Evolutionary conservation across 2,329 filamentous ascomycete genomes (phyloP), one percentile per base, ranked within the genome.

Genomic region (Pestalotiopsis sp.): DNA sequence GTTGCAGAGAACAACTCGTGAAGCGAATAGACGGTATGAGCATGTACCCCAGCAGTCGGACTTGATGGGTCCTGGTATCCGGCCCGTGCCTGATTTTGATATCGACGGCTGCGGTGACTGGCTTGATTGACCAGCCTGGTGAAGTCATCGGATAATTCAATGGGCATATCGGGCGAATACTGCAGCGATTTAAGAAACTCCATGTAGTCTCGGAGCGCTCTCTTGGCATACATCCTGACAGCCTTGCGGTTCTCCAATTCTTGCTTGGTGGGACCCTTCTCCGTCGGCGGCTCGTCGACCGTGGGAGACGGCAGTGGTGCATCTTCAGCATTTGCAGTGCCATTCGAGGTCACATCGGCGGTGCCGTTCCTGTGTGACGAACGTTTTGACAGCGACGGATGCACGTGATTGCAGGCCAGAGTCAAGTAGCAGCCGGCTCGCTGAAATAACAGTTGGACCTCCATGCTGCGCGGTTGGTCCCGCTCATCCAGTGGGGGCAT

Each of bases 371-470:
- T 71, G 27, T 69, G 68, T 49, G 60, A 69, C 61, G 75, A 74
- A 38, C 69, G 65, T 36, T 71, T 67, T 23, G 67, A 71, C 59
- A 93, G 77, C 17, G 91, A 88, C 20, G 81, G 80, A 68, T 87
- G 81, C 58, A 94, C 87, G 74, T 90, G 82, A 68, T 90, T 84
- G 74, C 89, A 93, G 13, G 93, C 92, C 74, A 94, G 84, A 4
- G 87, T 88, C 45, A 97, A 83, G 77, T 95, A 92, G 4, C 90
- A 89, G 4, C 89, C 88, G 1, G 90, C 93, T 60, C 93, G 88
- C 73, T 95, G 91, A 77, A 96, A 95, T 4, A 93, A 80, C 4
- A 96, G 79, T 75, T 96, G 93, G 62, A 87, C 85, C 76, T 93
- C 91, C 71, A 95, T 83, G 76, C 93, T 93, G 73, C 86, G 91